Evolutionary conservation across 176 grass and related monocot genomes (phyloP).

Genomic region (Pontederia paniculata): DNA sequence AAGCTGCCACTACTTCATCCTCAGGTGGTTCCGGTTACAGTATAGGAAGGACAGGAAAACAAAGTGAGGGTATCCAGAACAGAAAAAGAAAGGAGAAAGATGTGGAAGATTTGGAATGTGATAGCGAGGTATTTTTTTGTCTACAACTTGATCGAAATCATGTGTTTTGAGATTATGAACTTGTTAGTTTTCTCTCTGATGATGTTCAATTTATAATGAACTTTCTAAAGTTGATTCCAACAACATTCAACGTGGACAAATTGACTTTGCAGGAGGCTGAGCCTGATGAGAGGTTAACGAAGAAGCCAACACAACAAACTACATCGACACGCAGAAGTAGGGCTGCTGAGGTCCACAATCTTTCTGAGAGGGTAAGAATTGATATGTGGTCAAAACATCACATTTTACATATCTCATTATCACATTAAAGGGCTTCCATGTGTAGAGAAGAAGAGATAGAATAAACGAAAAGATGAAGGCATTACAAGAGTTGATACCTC

Average conservation of each 20-base stretch:
- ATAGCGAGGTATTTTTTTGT: conserved; percentile 38
- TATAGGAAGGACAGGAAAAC: not conserved
- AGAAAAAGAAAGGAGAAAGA: conserved; percentile 57
- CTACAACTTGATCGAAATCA: not conserved
- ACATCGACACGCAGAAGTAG: conserved; percentile 49
- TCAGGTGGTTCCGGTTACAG: not conserved
- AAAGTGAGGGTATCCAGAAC: not conserved
- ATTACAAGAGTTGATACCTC: conserved; percentile 2
- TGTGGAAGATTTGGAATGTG: conserved; percentile 60
- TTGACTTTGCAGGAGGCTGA: conserved; percentile 39
- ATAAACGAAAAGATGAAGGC: conserved; percentile 15
- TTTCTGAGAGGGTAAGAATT: not conserved
- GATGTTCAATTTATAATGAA: too few species aligned
- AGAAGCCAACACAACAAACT: conserved; percentile 34
- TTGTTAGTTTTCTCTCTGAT: not conserved
- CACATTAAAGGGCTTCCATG: not conserved
- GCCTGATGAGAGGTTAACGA: conserved; percentile 35
- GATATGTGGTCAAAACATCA: not conserved
- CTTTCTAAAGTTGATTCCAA: too few species aligned
- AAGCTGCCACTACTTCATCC: not conserved
- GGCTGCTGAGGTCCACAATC: conserved; percentile 21
- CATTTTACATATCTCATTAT: not conserved
- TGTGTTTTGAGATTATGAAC: not conserved
- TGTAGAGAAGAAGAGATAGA: conserved; percentile 10
- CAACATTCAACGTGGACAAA: not conserved